Evolutionary conservation across 345 rosid species (phyloP).

Genomic region (Angophora floribunda): DNA sequence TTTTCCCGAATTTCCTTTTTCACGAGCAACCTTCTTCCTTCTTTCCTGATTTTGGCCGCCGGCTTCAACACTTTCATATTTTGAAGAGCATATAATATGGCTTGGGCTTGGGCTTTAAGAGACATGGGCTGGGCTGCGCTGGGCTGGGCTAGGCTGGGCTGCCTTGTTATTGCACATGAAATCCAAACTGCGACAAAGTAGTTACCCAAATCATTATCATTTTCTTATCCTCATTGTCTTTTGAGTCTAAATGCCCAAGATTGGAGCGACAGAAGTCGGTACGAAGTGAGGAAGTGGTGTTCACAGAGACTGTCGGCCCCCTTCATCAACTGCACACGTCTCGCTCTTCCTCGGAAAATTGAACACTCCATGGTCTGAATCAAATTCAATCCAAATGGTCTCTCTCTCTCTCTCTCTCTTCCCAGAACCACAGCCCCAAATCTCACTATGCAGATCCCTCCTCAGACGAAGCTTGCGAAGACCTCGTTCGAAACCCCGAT

Average conservation of each 20-base stretch:
- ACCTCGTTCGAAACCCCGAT: background rate
- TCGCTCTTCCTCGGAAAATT: background rate
- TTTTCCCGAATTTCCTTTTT: background rate
- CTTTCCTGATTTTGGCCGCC: background rate
- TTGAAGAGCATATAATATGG: background rate
- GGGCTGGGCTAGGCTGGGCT: background rate
- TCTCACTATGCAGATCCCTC: conserved; percentile 22
- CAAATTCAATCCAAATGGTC: background rate
- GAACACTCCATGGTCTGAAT: background rate
- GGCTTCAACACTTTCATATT: background rate
- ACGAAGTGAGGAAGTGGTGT: background rate
- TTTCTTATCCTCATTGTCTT: background rate
- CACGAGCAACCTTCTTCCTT: background rate
- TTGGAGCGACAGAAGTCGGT: background rate
- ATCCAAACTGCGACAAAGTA: background rate
- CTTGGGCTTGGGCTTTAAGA: background rate
- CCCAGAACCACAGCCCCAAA: conserved; percentile 7
- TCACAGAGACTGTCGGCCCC: background rate
- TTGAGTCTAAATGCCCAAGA: background rate
- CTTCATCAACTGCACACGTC: background rate
- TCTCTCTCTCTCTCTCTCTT: background rate
- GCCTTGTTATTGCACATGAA: background rate
- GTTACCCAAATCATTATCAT: background rate
- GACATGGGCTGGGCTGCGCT: background rate
- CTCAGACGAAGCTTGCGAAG: background rate